Evolutionary conservation across 169 alveolate genomes (phyloP), one percentile per base, ranked within the genome.

Genomic region (Cryptosporidium bovis): DNA sequence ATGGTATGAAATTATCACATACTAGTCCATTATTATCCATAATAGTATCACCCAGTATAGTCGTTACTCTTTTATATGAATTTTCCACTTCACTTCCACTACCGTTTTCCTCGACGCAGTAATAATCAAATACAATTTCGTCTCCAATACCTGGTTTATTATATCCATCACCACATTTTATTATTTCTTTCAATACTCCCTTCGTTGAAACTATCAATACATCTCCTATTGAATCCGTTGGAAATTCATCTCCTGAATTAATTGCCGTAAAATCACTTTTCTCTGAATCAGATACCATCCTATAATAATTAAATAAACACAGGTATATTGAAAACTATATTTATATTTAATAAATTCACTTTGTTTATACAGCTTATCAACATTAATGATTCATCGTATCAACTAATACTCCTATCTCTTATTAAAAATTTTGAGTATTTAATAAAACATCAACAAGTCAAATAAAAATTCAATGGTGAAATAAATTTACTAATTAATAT

Each of bases 91-190:
- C 36, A 46, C 31, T 66, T 34, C 3, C 58, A 15, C n/a, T 15
- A 15, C n/a, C 27, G 2, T 18, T 20, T 13, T 55, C 64, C n/a
- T 40, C 1, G 10, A 8, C 4, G 1, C 64, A 29, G 33, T 62
- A 62, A 3, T 34, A 60, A 18, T 56, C 69, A 60, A 77, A 58
- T 16, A 60, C 16, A 27, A 77, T 31, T 44, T 77, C 87, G 24
- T 77, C 87, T 18, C 87, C 87, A 60, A 77, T 62, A 15, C 87
- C 60, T 46, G 87, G 87, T 44, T 77, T 77, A 8, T 77, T 71
- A 29, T 60, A 77, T 6, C 87, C 87, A 16, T 44, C 18, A 7
- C 87, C 87, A 62, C 77, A 77, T 34, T 34, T 24, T 40, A 77
- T 77, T 13, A 77, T 77, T 44, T 77, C 87, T 13, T 62, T 77